A percentile compares a stretch with the other conserved stretches of the same genome.
phyloP scores from a whole-genome alignment of 805 yeast species.

The Jamesozyma spencerorum region DNA sequence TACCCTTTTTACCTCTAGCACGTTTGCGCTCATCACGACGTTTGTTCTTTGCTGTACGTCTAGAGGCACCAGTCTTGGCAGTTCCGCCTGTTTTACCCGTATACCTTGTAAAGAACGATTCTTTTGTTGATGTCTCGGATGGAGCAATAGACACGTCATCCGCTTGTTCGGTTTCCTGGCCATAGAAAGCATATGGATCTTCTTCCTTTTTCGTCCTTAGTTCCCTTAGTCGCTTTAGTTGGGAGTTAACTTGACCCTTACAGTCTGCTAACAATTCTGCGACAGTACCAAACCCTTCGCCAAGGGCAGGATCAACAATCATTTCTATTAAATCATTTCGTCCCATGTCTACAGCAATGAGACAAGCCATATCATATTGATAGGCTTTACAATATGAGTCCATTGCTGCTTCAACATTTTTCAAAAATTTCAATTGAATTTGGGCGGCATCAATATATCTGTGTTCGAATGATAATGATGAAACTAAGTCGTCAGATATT shows the following conservation, averaged over 20 bases:
- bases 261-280: constrained; percentile 94
- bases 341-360: constrained; percentile 44
- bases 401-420: constrained; percentile 54
- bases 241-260: constrained; percentile 74
- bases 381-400: constrained; percentile 65
- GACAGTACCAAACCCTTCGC: constrained; percentile 79
- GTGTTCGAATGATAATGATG: constrained; percentile 55
- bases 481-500: constrained; percentile 52
- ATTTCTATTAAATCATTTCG: constrained; percentile 40
- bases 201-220: constrained; percentile 71
- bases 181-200: constrained; percentile 83
- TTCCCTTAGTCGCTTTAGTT: constrained; percentile 73
- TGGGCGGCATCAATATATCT: constrained; percentile 73
- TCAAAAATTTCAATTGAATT: constrained; percentile 54
- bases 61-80: constrained; percentile 91
- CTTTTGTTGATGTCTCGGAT: constrained; percentile 84
- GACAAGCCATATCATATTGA: constrained; percentile 64
- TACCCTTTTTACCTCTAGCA: constrained; percentile 96
- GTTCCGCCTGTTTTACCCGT: constrained; percentile 95
- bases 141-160: constrained; percentile 94
- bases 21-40: constrained; percentile 92
- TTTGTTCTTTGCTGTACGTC: constrained; percentile 84
- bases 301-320: constrained; percentile 62
- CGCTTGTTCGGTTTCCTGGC: constrained; percentile 64
- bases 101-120: constrained; percentile 88